A percentile compares a stretch with the other conserved stretches of the same genome.
Conservation (phyloP, 2,329 filamentous ascomycete species). For the Pleochaeta shiraiana region DNA sequence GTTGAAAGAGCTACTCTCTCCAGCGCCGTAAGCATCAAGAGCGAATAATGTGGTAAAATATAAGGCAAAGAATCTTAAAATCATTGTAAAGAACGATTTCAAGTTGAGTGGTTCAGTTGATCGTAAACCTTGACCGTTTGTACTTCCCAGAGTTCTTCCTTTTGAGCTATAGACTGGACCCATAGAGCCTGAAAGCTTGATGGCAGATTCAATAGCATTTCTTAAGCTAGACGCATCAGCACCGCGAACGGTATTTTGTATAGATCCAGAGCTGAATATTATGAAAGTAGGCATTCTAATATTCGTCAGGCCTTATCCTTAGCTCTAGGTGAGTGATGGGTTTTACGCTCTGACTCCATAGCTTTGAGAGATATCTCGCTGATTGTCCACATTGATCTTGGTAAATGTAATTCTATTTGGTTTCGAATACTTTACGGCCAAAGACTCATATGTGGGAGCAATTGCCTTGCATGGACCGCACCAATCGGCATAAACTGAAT, state of each 20-base stretch:
- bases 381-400: slow-evolving; percentile 78
- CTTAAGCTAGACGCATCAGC: slow-evolving; percentile 59
- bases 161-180: slow-evolving; percentile 30
- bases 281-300: slow-evolving; percentile 75
- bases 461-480: slow-evolving; percentile 89
- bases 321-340: slow-evolving; percentile 1
- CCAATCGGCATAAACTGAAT: slow-evolving; percentile 71
- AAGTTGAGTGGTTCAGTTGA: slow-evolving; percentile 19
- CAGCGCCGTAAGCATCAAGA: slow-evolving; percentile 39
- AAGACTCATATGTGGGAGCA: slow-evolving; percentile 68
- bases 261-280: slow-evolving; percentile 56
- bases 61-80: slow-evolving; percentile 35
- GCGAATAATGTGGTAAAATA: slow-evolving; percentile 41
- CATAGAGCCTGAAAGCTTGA: slow-evolving; percentile 26
- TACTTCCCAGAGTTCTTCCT: slow-evolving; percentile 34
- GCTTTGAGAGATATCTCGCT: slow-evolving; percentile 51
- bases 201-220: slow-evolving; percentile 49
- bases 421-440: slow-evolving; percentile 58
- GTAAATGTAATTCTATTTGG: slow-evolving; percentile 70
- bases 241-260: slow-evolving; percentile 57
- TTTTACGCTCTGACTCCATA: slow-evolving; percentile 58
- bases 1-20: slow-evolving; percentile 37
- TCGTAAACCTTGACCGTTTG: slow-evolving; percentile 14
- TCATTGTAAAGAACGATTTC: slow-evolving; percentile 25
- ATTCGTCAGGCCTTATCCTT: slow-evolving; percentile 6